Evolutionary conservation across 768 basidiomycete species (phyloP).

Genomic region (Boletus subcaerulescens): DNA sequence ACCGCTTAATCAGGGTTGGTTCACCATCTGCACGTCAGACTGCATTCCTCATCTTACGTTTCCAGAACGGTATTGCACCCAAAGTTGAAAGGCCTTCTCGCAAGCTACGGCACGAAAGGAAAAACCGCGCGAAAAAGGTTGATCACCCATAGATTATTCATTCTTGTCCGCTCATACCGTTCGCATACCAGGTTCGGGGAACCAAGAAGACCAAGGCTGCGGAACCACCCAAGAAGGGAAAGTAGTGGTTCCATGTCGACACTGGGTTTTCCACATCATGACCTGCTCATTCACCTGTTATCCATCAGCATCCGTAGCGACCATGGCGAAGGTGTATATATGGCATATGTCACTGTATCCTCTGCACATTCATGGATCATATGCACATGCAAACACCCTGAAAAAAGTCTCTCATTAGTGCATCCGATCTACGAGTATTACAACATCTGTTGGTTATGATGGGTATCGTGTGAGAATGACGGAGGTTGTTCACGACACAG

Average conservation of each 20-base stretch:
- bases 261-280: slow-evolving; percentile 14
- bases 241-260: slow-evolving; percentile 49
- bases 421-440: slow-evolving; percentile 31
- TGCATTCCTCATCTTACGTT: slow-evolving; percentile 1
- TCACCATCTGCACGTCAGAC: background rate
- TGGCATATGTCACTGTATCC: slow-evolving; percentile 37
- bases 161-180: slow-evolving; percentile 13
- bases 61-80: slow-evolving; percentile 59
- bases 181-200: slow-evolving; percentile 71
- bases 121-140: slow-evolving; percentile 99
- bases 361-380: slow-evolving; percentile 24
- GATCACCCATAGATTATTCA: slow-evolving; percentile 11
- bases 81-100: slow-evolving; percentile 92
- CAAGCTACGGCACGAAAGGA: slow-evolving; percentile 98
- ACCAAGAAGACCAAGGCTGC: slow-evolving; percentile 94
- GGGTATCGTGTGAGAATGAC: slow-evolving; percentile 31
- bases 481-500: slow-evolving; percentile 9
- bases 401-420: slow-evolving; percentile 22
- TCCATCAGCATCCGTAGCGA: slow-evolving; percentile 36
- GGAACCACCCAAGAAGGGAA: slow-evolving; percentile 89
- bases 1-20: slow-evolving; percentile 91
- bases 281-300: slow-evolving; percentile 22
- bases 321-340: slow-evolving; percentile 39
- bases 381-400: slow-evolving; percentile 24
- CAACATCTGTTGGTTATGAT: slow-evolving; percentile 28